Evolutionary conservation across 805 yeast species (phyloP).

Genomic region (Suhomyces prunicola): DNA sequence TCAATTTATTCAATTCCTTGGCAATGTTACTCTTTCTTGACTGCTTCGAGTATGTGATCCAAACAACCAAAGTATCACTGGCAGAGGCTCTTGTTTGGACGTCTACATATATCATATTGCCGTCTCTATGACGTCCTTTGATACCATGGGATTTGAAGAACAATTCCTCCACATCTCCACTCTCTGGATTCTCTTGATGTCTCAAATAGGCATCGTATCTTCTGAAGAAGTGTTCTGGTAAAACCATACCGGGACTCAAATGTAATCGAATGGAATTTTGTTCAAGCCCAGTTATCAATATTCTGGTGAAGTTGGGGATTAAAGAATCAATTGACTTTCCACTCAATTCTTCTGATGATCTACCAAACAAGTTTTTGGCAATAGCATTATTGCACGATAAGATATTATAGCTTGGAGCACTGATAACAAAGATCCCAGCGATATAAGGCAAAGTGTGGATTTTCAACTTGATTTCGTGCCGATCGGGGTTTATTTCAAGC

Average conservation of each 20-base stretch:
- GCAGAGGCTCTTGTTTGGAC: slow-evolving; percentile 74
- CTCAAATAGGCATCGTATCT: slow-evolving; percentile 50
- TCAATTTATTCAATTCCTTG: slow-evolving; percentile 24
- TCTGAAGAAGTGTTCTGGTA: slow-evolving; percentile 90
- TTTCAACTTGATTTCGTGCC: slow-evolving; percentile 50
- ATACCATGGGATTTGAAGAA: slow-evolving; percentile 66
- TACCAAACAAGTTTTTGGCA: slow-evolving; percentile 75
- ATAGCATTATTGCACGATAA: slow-evolving; percentile 78
- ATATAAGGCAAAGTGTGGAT: slow-evolving; percentile 79
- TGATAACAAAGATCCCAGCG: slow-evolving; percentile 78
- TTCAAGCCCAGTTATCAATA: slow-evolving; percentile 40
- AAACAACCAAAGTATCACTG: slow-evolving; percentile 57
- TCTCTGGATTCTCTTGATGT: slow-evolving; percentile 12
- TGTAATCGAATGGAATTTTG: slow-evolving; percentile 19
- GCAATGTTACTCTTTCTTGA: slow-evolving; percentile 19
- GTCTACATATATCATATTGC: slow-evolving; percentile 63
- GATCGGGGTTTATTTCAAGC: slow-evolving; percentile 44
- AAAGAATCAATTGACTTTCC: slow-evolving; percentile 49
- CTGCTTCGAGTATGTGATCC: slow-evolving; percentile 81
- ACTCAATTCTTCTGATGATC: slow-evolving; percentile 44
- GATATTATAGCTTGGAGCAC: slow-evolving; percentile 47
- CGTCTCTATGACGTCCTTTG: slow-evolving; percentile 68
- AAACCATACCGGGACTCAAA: slow-evolving; percentile 62
- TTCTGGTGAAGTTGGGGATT: slow-evolving; percentile 58
- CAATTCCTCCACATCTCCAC: slow-evolving; percentile 42